A percentile compares a stretch with the other conserved stretches of the same genome.
Conservation (phyloP, 345 rosid genomes). For the Populus simonii region DNA sequence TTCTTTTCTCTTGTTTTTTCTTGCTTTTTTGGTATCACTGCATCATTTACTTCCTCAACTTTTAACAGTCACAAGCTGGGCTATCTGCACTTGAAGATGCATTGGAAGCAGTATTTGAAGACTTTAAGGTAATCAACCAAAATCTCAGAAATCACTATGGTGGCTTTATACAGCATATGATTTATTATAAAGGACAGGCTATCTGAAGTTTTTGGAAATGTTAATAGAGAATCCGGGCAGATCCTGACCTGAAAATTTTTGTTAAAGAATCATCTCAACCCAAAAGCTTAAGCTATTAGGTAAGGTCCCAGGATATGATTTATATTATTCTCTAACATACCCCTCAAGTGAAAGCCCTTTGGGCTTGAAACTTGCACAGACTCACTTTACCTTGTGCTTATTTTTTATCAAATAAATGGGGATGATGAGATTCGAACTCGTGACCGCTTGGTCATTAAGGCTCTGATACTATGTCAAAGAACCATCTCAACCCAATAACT, state of each 20-base stretch:
- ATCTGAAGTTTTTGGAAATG: neutral
- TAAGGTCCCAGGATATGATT: no score
- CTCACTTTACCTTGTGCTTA: no score
- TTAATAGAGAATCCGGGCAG: constrained; percentile 73
- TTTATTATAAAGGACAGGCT: neutral
- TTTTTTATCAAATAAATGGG: no score
- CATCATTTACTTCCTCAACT: neutral
- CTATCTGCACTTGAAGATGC: constrained; percentile 91
- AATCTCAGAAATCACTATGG: neutral
- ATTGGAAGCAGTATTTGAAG: constrained; percentile 75
- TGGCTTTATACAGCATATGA: neutral
- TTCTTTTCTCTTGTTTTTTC: neutral
- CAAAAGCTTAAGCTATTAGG: no score
- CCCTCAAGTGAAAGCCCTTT: no score
- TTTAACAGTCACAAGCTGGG: constrained; percentile 71
- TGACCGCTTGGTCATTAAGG: no score
- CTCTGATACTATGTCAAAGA: no score
- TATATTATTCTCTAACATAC: no score
- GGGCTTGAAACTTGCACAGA: no score
- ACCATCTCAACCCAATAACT: no score
- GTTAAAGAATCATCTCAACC: no score
- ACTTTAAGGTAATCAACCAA: constrained; percentile 62
- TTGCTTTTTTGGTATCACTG: neutral
- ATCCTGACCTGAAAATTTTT: constrained; percentile 64
- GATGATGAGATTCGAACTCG: no score